These are phyloP conservation scores for Rhizoclosmatium globosum DNA, from an alignment of 192 early-diverging fungal genomes.

Conservation along the genomic window DNA sequence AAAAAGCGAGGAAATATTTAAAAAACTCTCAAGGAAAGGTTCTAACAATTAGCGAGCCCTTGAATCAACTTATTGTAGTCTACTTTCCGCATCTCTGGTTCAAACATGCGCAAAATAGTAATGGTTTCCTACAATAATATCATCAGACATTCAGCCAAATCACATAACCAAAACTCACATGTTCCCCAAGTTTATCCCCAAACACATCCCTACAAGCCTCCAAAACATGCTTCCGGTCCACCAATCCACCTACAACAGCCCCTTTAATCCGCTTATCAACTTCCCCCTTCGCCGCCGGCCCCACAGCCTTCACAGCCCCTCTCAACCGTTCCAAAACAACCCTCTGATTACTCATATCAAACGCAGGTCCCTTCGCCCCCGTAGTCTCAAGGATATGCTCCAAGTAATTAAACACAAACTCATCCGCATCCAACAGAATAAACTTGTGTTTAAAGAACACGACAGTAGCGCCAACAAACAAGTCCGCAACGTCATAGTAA, in stretches of 20 bases:
- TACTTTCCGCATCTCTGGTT: slow-evolving; percentile 48
- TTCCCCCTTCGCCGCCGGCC: slow-evolving; percentile 16
- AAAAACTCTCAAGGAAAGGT: too few relatives aligned
- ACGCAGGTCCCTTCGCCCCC: slow-evolving; percentile 21
- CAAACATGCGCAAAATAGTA: slow-evolving; percentile 61
- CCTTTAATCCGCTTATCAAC: slow-evolving; percentile 24
- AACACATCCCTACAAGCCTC: slow-evolving; percentile 47
- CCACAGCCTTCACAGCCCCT: slow-evolving; percentile 29
- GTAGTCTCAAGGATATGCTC: slow-evolving; percentile 34
- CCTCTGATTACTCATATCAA: slow-evolving; percentile 38
- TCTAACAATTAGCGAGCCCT: slow-evolving; percentile 27
- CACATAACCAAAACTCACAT: slow-evolving; percentile 48
- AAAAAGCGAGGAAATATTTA: too few relatives aligned
- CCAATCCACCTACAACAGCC: slow-evolving; percentile 27
- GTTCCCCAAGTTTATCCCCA: slow-evolving; percentile 45
- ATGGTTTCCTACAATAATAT: slow-evolving; percentile 56
- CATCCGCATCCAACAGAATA: slow-evolving; percentile 67
- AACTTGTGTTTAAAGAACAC: slow-evolving; percentile 60
- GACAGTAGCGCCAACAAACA: slow-evolving; percentile 65
- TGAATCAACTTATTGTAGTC: slow-evolving; percentile 39
- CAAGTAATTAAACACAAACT: slow-evolving; percentile 69
- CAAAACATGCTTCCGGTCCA: slow-evolving; percentile 50
- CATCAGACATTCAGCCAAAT: slow-evolving; percentile 13
- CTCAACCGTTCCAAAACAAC: slow-evolving; percentile 41
- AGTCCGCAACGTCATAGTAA: slow-evolving; percentile 62